Evolutionary conservation across 106 monocot species (phyloP).

Genomic region (Allium fistulosum): DNA sequence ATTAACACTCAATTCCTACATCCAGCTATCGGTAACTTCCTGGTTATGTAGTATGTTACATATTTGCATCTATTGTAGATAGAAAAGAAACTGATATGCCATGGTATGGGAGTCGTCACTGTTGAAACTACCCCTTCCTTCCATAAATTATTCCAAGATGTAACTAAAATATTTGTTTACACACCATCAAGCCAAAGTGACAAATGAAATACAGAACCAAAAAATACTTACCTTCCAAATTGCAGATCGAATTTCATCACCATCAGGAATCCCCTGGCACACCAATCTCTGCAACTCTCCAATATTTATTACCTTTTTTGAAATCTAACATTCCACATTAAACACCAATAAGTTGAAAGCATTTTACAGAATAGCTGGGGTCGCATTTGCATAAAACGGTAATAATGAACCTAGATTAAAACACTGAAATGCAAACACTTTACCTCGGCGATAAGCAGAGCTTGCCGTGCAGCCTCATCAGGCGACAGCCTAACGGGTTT

Average conservation of each 20-base stretch:
- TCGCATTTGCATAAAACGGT: neutral
- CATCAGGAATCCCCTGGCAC: slow-evolving; percentile 77
- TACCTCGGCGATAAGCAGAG: slow-evolving; percentile 53
- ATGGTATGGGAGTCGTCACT: no score
- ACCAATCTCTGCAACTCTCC: slow-evolving; percentile 74
- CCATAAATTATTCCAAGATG: no score
- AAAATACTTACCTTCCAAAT: slow-evolving; percentile 73
- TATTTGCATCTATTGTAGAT: no score
- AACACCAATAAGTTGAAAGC: neutral
- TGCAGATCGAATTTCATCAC: slow-evolving; percentile 50
- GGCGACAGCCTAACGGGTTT: slow-evolving; percentile 25
- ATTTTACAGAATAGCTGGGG: neutral
- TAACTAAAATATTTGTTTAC: no score
- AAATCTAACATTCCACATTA: slow-evolving; percentile 31
- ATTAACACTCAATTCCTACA: no score
- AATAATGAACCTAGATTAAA: neutral
- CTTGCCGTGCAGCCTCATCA: slow-evolving; percentile 49
- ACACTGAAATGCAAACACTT: slow-evolving; percentile 23
- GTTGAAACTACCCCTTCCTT: no score
- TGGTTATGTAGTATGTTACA: no score
- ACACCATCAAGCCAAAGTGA: no score
- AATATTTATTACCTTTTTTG: slow-evolving; percentile 73
- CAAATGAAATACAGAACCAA: no score
- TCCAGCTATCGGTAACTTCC: no score
- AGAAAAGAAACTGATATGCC: no score